Conservation (phyloP, 192 early-diverging fungal genomes). For the Gonapodya sp. region DNA sequence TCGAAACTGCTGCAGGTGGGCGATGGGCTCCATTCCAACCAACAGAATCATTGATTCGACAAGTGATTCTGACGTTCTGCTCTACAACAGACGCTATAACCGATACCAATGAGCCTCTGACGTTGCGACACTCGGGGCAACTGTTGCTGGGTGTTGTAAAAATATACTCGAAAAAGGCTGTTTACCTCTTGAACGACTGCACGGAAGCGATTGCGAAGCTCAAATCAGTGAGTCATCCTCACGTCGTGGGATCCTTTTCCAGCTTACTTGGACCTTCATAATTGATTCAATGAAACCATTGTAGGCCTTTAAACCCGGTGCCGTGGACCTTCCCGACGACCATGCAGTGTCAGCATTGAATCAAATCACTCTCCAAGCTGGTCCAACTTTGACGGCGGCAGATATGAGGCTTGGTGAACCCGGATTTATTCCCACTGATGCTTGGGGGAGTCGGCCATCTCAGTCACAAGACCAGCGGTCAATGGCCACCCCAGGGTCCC, state of each 20-base stretch:
- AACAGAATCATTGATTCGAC: not conserved
- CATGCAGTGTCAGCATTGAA: slow-evolving; percentile 57
- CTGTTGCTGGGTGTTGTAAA: slow-evolving; percentile 87
- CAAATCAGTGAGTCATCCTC: slow-evolving; percentile 61
- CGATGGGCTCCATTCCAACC: slow-evolving; percentile 8
- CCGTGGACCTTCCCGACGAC: slow-evolving; percentile 75
- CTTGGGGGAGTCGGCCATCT: not conserved
- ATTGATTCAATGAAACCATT: slow-evolving; percentile 9
- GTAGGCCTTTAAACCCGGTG: slow-evolving; percentile 71
- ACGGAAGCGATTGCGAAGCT: slow-evolving; percentile 90
- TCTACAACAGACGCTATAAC: slow-evolving; percentile 62
- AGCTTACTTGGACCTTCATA: too few species aligned
- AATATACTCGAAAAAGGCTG: slow-evolving; percentile 94
- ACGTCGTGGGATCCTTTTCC: not conserved
- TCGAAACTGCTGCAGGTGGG: slow-evolving; percentile 72
- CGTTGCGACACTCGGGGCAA: slow-evolving; percentile 90
- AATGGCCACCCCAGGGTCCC: not conserved
- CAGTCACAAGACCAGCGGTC: not conserved
- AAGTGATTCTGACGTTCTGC: slow-evolving; percentile 13
- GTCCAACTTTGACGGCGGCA: not conserved
- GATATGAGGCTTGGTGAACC: not conserved
- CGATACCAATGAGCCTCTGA: slow-evolving; percentile 71
- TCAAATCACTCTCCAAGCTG: slow-evolving; percentile 73
- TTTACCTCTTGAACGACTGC: slow-evolving; percentile 95
- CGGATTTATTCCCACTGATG: not conserved